Evolutionary conservation across 176 grass and related monocot species (phyloP).

Genomic region (Stipa capillata): DNA sequence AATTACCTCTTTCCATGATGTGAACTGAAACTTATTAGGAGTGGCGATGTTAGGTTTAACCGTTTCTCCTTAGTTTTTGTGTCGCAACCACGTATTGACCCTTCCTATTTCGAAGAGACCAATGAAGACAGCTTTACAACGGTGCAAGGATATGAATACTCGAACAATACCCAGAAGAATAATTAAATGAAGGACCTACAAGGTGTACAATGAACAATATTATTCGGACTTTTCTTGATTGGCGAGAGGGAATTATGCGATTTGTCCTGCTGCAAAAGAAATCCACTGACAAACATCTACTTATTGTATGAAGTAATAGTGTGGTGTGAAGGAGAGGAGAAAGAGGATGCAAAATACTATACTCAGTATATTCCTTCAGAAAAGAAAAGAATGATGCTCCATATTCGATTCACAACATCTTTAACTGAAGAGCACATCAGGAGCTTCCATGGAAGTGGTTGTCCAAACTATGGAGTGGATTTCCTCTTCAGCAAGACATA

Average conservation of each 20-base stretch:
- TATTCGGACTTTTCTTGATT: slow-evolving; percentile 14
- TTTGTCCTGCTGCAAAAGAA: not conserved
- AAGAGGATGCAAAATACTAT: not conserved
- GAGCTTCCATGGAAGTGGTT: not conserved
- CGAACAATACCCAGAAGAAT: slow-evolving; percentile 33
- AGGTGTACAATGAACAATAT: not conserved
- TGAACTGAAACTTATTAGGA: slow-evolving; percentile 28
- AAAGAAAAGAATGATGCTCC: not conserved
- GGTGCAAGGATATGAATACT: slow-evolving; percentile 45
- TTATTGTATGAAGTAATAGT: not conserved
- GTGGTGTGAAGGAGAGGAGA: not conserved
- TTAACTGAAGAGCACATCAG: not conserved
- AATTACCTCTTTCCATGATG: slow-evolving; percentile 22
- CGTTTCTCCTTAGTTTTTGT: slow-evolving; percentile 50
- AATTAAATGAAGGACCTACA: slow-evolving; percentile 40
- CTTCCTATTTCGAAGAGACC: slow-evolving; percentile 48
- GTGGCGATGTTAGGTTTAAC: slow-evolving; percentile 17
- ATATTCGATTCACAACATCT: not conserved
- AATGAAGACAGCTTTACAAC: slow-evolving; percentile 35
- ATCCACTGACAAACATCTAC: not conserved
- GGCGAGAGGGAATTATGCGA: not conserved
- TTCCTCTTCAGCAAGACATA: not conserved
- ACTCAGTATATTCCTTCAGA: not conserved
- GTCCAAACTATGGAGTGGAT: not conserved
- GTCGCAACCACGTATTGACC: slow-evolving; percentile 42